Base-by-base conservation (phyloP, 257 asterid genomes). In the Mentha longifolia region DNA sequence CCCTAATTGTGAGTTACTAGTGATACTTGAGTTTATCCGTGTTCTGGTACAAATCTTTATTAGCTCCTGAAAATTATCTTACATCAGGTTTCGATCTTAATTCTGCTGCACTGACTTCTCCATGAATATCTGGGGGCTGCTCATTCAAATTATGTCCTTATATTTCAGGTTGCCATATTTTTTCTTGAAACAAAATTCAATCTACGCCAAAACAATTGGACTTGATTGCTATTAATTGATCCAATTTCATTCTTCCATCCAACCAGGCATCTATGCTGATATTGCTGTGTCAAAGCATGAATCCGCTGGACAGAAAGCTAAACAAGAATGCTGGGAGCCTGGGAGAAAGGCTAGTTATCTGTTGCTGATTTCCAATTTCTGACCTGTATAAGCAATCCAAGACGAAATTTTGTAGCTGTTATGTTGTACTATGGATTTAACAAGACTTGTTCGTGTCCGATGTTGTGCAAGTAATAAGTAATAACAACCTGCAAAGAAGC, bases 251-350 rank as follows among this genome's bases (percentile, higher is more conserved):
- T 15, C 60, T 41, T 50, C 59, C 58, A 42, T 30, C 46, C 63
- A 55, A 31, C 73, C 87, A 92, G 98, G 91, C 60, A 87, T 93
- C 65, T 90, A 89, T 81, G 81, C 88, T 28, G 98, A 93, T 81
- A 80, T 91, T 78, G 98, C 98, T 69, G 67, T 67, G 37, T 74
- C 88, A 63, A 93, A 91, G 88, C 85, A 87, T 45, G 98, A 91
- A 76, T 91, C 97, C 62, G 97, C 98, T 77, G 98, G 96, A 70
- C 98, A 93, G 79, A 89, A 93, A 86, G 98, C 97, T 60, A 93
- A 91, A 89, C 97, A 91, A 83, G 88, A 84, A 80, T 55, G 76
- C 25, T 22, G 25, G 25, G 25, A 22, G 25, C 25, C 73, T 65
- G 82, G 89, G 82, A 85, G 75, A 92, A 82, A 88, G 96, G 98